phyloP scores from a whole-genome alignment of 495 filamentous ascomycete species.

The Neurospora discreta region DNA sequence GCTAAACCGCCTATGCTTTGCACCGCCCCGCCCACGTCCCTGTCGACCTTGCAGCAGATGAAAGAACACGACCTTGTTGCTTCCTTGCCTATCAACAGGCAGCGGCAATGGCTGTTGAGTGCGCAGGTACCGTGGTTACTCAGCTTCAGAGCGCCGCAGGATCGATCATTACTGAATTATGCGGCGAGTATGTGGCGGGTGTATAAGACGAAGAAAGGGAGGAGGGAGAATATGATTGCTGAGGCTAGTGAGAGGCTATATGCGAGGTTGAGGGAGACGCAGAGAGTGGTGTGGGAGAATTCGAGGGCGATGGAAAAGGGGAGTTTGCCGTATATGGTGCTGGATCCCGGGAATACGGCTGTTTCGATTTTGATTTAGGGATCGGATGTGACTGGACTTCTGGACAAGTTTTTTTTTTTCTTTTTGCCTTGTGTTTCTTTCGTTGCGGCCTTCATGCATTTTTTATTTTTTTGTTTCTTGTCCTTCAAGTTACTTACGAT shows the following conservation, averaged over 20 bases:
- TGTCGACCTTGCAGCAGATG: slow-evolving; percentile 14
- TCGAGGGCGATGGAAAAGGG: slow-evolving; percentile 20
- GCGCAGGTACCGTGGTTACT: slow-evolving; percentile 35
- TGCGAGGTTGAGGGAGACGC: slow-evolving; percentile 14
- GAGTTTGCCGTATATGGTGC: slow-evolving; percentile 29
- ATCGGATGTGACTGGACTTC: too few relatives aligned
- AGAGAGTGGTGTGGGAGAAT: slow-evolving; percentile 14
- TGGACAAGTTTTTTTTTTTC: too few relatives aligned
- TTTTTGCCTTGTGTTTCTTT: too few relatives aligned
- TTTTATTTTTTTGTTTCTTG: background rate
- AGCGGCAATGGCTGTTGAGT: slow-evolving; percentile 25
- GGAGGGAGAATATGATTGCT: slow-evolving; percentile 5
- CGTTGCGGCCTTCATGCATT: too few relatives aligned
- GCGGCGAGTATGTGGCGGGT: slow-evolving; percentile 24
- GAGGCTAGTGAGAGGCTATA: slow-evolving; percentile 18
- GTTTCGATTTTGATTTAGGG: slow-evolving; percentile 28
- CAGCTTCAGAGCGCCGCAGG: slow-evolving; percentile 29
- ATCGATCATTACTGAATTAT: slow-evolving; percentile 27
- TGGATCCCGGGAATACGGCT: slow-evolving; percentile 30
- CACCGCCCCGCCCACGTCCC: slow-evolving; percentile 17
- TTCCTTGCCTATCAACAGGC: slow-evolving; percentile 29
- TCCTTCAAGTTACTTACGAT: background rate
- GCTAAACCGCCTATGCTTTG: slow-evolving; percentile 34
- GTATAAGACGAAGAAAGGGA: slow-evolving; percentile 12
- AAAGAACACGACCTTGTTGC: slow-evolving; percentile 27